phyloP scores from a whole-genome alignment of 768 basidiomycete genomes.

The Russula virescens region DNA sequence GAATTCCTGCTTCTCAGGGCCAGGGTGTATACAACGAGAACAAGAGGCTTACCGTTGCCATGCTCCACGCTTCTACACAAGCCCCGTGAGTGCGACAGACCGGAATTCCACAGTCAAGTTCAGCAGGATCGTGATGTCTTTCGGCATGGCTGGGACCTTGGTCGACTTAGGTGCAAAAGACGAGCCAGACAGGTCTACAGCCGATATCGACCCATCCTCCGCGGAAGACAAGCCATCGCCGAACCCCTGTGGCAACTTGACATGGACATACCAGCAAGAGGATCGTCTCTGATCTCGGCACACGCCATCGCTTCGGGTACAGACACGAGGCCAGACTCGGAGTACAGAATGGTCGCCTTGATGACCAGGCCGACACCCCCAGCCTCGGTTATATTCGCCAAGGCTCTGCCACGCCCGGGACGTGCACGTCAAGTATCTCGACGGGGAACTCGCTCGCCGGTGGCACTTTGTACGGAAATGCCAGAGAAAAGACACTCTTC shows the following conservation, averaged over 20 bases:
- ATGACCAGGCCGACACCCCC: slow-evolving; percentile 79
- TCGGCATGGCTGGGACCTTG: slow-evolving; percentile 26
- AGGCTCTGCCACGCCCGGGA: slow-evolving; percentile 71
- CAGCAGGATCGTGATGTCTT: slow-evolving; percentile 63
- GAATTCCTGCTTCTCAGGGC: background rate
- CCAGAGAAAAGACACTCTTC: slow-evolving; percentile 70
- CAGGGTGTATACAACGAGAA: background rate
- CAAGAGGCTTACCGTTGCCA: slow-evolving; percentile 55
- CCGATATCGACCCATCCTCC: slow-evolving; percentile 33
- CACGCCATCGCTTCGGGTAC: slow-evolving; percentile 72
- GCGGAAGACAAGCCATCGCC: slow-evolving; percentile 45
- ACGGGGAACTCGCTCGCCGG: slow-evolving; percentile 65
- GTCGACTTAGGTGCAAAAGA: slow-evolving; percentile 26
- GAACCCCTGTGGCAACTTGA: slow-evolving; percentile 30
- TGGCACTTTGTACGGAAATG: slow-evolving; percentile 66
- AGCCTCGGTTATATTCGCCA: slow-evolving; percentile 77
- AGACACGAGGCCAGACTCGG: slow-evolving; percentile 82
- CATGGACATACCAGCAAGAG: slow-evolving; percentile 52
- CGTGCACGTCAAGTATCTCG: slow-evolving; percentile 65
- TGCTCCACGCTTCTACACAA: slow-evolving; percentile 67
- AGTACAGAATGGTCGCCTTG: slow-evolving; percentile 77
- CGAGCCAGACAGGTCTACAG: slow-evolving; percentile 36
- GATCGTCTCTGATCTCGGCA: slow-evolving; percentile 79
- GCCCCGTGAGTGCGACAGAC: slow-evolving; percentile 68
- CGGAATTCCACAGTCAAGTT: slow-evolving; percentile 62